Evolutionary conservation across 2,329 filamentous ascomycete species (phyloP).

Genomic region (Alternaria sp.): DNA sequence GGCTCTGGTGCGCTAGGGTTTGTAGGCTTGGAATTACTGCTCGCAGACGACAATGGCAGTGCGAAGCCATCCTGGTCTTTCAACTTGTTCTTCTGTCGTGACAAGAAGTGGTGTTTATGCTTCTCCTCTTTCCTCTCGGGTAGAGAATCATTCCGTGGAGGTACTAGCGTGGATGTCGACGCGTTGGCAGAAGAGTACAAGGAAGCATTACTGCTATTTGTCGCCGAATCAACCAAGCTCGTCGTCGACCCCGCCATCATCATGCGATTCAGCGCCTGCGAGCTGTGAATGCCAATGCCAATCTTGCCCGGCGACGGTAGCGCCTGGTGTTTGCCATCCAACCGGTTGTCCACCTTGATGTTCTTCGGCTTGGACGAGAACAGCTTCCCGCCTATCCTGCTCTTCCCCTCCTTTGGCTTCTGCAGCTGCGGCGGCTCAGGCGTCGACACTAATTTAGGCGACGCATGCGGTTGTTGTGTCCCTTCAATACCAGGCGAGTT

Average conservation of each 20-base stretch:
- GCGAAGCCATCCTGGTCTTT: conserved; percentile 73
- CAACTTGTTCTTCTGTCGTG: conserved; percentile 78
- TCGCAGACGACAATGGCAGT: conserved; percentile 75
- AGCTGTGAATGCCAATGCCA: conserved; percentile 69
- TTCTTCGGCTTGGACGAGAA: conserved; percentile 76
- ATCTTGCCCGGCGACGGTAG: conserved; percentile 70
- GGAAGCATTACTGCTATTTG: conserved; percentile 63
- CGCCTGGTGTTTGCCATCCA: conserved; percentile 65
- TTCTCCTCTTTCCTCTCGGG: conserved; percentile 73
- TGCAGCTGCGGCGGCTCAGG: conserved; percentile 60
- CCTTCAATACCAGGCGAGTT: conserved; percentile 50
- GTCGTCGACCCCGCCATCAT: conserved; percentile 72
- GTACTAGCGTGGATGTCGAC: conserved; percentile 77
- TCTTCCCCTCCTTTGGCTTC: conserved; percentile 69
- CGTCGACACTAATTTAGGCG: conserved; percentile 40
- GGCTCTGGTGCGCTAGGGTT: conserved; percentile 78
- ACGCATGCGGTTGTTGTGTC: conserved; percentile 36
- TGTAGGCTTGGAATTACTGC: conserved; percentile 77
- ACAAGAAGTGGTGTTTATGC: conserved; percentile 77
- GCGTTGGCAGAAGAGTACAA: conserved; percentile 79
- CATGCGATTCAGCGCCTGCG: conserved; percentile 68
- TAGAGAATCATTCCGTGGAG: conserved; percentile 52
- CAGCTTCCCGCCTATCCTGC: conserved; percentile 72
- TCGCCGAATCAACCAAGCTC: conserved; percentile 67
- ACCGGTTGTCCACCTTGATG: conserved; percentile 71